Evolutionary conservation across 2,329 filamentous ascomycete species (phyloP), one percentile per base, ranked within the genome.

Genomic region (Fusarium sublunatum): DNA sequence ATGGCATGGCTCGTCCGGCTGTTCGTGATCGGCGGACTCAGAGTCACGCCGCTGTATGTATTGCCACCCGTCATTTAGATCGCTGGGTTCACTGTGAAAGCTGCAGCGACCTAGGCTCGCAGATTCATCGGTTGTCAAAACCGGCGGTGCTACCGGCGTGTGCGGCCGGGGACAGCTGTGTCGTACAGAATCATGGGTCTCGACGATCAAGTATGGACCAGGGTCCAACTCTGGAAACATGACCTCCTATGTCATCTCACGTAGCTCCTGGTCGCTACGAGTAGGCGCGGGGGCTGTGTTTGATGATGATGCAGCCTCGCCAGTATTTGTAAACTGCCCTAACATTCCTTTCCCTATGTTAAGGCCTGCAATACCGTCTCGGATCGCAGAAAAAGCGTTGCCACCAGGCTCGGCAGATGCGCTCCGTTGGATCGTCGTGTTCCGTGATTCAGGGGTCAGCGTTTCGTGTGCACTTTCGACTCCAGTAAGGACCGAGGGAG

Each of bases 401-500:
- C 77, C 54, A 6, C 73, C 76, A 38, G 58, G 62, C 29, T 83
- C 80, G 5, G 81, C 77, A 29, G 81, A 83, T 2, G 76, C 74
- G 59, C 80, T 83, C 15, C 79, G 77, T 35, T 77, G 76, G 4
- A 83, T 69, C 22, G 76, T 65, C 3, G 76, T 67, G n/a, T 76
- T 70, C 5, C 72, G 70, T 10, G 67, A 55, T 4, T 74, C 74
- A 0, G 81, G 79, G 2, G 82, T 85, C 19, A 85, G 70, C 6
- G 80, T 79, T 39, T 82, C 78, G 53, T 88, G 81, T 1, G 84
- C 82, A 2, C 82, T 85, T 71, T 90, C 87, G 4, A 89, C 80
- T 0, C 82, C 83, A 1, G 83, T 77, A 15, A 90, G 75, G 4
- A 89, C 85, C 2, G 86, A 87, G 32, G 81, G 79, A 61, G 76